Evolutionary conservation across 257 asterid genomes (phyloP), one percentile per base, ranked within the genome.

Genomic region (Scutellaria minor): DNA sequence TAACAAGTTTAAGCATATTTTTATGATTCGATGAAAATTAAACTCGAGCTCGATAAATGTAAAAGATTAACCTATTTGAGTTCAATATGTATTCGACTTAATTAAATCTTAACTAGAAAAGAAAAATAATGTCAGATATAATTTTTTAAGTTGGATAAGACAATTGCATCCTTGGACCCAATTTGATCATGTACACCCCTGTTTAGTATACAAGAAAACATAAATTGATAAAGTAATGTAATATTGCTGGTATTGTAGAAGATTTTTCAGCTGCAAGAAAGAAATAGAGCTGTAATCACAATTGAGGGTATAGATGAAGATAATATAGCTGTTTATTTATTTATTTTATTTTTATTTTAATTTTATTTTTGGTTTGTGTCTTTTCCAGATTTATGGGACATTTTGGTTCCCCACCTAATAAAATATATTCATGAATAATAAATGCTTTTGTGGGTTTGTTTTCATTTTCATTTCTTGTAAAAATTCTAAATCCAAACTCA

Each of bases 381-480:
- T 78, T 47, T 54, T 65, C 67, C 77, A 31, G 0, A 59, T 48
- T 74, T 45, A 70, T 61, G 84, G 78, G 85, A 75, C 83, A 82
- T 57, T 62, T 56, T 76, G 77, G 79, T 81, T 82, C 81, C 83
- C 87, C 66, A 70, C 77, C 73, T 59, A 77, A 64, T 82, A 69
- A 78, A 71, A 53, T 75, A 46, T 71, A 60, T 72, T 74, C 84
- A 68, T 72, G 78, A 77, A 75, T 81, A 77, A 40, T 84, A 78
- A 86, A 84, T 79, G 86, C 70, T 53, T 77, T 64, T 68, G 77
- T 72, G 71, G 47, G 24, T 40, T 77, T 80, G 78, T 80, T 74
- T 77, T 69, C 56, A 59, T 56, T 58, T 77, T 71, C 51, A 47
- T 48, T 57, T 72, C 37, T 31, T 31, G 37, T 31, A 31, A 31